Base-by-base conservation (phyloP, 129 eudicot species). In the Mikania micrantha region DNA sequence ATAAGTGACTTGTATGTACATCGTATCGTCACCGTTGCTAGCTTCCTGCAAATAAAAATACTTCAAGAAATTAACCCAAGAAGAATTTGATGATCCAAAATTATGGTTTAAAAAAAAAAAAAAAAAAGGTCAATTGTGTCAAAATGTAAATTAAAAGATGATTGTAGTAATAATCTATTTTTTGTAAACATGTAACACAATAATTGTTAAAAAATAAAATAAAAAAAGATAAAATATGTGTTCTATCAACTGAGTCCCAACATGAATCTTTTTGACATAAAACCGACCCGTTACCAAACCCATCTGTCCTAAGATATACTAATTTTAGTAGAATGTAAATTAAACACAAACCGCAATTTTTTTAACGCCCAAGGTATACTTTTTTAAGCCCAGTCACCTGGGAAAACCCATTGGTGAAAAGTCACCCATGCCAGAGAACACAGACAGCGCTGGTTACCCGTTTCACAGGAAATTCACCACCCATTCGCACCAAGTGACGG, bases 1-100 rank as follows among this genome's bases (percentile, higher is more conserved):
- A 58, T 65, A 64, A 77, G 70, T 77, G 75, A 69, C 70, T 66
- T 42, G 36, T 84, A 84, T 84, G 72, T 74, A 85, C 91, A 82
- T 53, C 58, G n/a, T 21, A 75, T 77, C 74, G 53, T 53, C 50
- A 60, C 71, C 72, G 67, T 28, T 76, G 74, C 75, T 80, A 56
- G 65, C 59, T 64, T 69, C 87, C 90, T 85, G 90, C 42, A 60
- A 32, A 54, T 6, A 40, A 29, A 40, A 73, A 22, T 62, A n/a
- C n/a, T 35, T n/a, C 4, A 7, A 32, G 22, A 36, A 15, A 24
- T 24, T 50, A 48, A 35, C 50, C 52, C 17, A 35, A 21, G 9
- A 28, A 1, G 3, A 13, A 3, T 57, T 13, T 4, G 34, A 54
- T 54, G 17, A 54, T 24, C 60, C 9, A 44, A 4, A 42, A 12